Evolutionary conservation across 305 asterid genomes (phyloP).

Genomic region (Petunia hybrid): DNA sequence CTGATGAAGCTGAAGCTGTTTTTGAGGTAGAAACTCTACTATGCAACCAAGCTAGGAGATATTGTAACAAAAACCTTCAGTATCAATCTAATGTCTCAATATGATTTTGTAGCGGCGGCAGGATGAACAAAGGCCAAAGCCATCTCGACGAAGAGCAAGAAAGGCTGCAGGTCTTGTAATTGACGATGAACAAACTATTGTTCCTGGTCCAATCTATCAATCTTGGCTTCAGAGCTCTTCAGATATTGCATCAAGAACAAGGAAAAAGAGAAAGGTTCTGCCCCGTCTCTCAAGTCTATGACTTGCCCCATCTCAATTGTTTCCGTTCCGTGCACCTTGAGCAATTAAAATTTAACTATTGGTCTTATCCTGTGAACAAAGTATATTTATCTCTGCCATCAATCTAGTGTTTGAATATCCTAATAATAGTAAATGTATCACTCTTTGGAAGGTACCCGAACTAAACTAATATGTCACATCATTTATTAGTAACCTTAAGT

Average conservation of each 20-base stretch:
- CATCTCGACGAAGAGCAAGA: conserved; percentile 57
- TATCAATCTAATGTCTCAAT: conserved; percentile 14
- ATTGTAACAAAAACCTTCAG: conserved; percentile 18
- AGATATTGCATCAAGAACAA: conserved; percentile 63
- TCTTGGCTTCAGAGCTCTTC: conserved; percentile 78
- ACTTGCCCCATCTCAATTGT: neutral
- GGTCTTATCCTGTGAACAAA: neutral
- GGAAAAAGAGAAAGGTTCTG: conserved; percentile 61
- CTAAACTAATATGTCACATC: conserved; percentile 14
- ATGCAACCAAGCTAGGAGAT: conserved; percentile 29
- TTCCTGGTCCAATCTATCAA: conserved; percentile 80
- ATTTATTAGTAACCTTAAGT: conserved; percentile 27
- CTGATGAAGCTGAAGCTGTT: conserved; percentile 53
- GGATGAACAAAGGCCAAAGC: conserved; percentile 50
- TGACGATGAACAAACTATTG: conserved; percentile 74
- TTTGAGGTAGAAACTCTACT: conserved; percentile 56
- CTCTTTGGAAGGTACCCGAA: conserved; percentile 14
- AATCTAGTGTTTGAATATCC: conserved; percentile 22
- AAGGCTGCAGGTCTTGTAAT: conserved; percentile 51
- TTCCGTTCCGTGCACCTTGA: conserved; percentile 15
- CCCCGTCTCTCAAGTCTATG: conserved; percentile 6
- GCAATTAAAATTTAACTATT: conserved; percentile 16
- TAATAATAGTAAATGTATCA: neutral
- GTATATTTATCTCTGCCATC: conserved; percentile 6
- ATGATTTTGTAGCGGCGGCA: conserved; percentile 39